These are phyloP conservation scores for Hanseniaspora valbyensis DNA, from an alignment of 805 yeast species.

Conservation along the genomic window DNA sequence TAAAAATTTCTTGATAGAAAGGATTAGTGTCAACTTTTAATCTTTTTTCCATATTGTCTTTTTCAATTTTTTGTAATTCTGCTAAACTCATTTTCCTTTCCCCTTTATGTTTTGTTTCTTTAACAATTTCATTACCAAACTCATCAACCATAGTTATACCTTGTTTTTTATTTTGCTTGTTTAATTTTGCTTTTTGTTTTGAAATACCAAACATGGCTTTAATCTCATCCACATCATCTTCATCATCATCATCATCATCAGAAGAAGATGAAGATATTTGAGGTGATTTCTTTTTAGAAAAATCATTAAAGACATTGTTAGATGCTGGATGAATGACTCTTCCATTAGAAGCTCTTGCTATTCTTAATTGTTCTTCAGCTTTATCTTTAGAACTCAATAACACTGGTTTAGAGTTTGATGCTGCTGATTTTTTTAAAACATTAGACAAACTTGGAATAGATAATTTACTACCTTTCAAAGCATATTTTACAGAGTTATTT, in stretches of 20 bases:
- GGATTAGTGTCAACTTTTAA: constrained; percentile 69
- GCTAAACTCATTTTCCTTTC: constrained; percentile 32
- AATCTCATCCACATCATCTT: constrained; percentile 30
- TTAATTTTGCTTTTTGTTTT: background rate
- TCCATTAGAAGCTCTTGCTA: constrained; percentile 28
- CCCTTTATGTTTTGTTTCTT: constrained; percentile 25
- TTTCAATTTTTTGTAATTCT: constrained; percentile 38
- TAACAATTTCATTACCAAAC: constrained; percentile 29
- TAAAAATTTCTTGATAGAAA: constrained; percentile 53
- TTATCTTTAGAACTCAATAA: constrained; percentile 15
- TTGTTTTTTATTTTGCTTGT: background rate
- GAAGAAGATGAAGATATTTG: constrained; percentile 13
- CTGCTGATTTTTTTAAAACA: constrained; percentile 60
- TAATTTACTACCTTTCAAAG: constrained; percentile 35
- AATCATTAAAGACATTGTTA: constrained; percentile 39
- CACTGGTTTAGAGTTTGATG: constrained; percentile 41
- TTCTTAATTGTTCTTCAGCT: constrained; percentile 25
- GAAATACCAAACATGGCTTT: constrained; percentile 25
- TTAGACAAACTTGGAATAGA: constrained; percentile 33
- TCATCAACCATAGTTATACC: constrained; percentile 18
- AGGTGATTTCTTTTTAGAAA: constrained; percentile 24
- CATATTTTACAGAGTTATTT: constrained; percentile 36
- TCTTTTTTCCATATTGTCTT: constrained; percentile 67
- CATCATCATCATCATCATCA: constrained; percentile 31
- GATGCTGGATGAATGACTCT: constrained; percentile 38